Evolutionary conservation across 176 grass and related monocot species (phyloP), one percentile per base, ranked within the genome.

Genomic region (Raddia guianensis): DNA sequence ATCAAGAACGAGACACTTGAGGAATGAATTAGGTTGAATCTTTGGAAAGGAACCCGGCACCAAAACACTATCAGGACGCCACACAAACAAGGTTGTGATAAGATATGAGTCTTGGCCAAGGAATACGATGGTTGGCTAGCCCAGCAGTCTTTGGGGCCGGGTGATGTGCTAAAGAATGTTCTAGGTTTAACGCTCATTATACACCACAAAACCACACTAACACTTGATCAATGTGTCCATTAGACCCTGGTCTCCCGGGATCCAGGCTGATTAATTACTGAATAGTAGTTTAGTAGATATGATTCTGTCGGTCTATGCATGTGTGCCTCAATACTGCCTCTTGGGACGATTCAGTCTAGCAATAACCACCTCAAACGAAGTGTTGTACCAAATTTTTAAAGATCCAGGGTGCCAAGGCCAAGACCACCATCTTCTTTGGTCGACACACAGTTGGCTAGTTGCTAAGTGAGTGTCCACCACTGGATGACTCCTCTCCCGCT

Each of bases 91-190:
- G 11, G 64, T 45, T 49, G 27, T 72, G 56, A 82, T 72, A 37
- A 9, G 9, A 56, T 40, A 46, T 79, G 49, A 63, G 35, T 4
- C 49, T 27, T 35, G 45, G 1, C 42, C 49, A 3, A 56, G 61
- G 55, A 46, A 46, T 10, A 14, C n/a, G 40, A 45, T 59, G 5
- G 54, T 6, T 56, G 19, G 3, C 12, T 44, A 51, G 60, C 61
- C 14, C 3, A 71, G 19, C 47, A 32, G 67, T 47, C 21, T 67
- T 43, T 69, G 19, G 50, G 37, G 49, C 1, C 66, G 37, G 47
- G 78, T 60, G 78, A 37, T 59, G 6, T 49, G 9, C 2, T 27
- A 62, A 50, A 63, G 27, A 63, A 63, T 61, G 79, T 63, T 51
- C 11, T 40, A 63, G 11, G 32, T 32, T 11, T 18, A 71, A 43